These are phyloP conservation scores for Nothophoma quercina DNA, from an alignment of 2,329 filamentous ascomycete genomes.

Conservation along the genomic window DNA sequence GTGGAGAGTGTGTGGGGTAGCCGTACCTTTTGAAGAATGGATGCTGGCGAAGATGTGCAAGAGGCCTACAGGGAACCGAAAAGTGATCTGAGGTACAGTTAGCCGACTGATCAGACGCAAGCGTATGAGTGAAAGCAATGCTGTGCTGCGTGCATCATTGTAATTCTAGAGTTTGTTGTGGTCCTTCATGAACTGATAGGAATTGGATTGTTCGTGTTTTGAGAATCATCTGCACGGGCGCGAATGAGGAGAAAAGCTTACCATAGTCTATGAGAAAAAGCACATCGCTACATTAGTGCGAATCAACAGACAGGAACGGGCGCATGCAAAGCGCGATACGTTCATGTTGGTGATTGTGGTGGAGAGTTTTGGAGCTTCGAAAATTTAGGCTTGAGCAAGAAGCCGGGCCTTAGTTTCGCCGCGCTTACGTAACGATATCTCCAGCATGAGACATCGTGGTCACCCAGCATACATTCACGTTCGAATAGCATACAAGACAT, in stretches of 20 bases:
- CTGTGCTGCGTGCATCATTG: conserved; percentile 56
- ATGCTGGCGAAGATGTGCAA: background rate
- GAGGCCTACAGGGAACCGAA: background rate
- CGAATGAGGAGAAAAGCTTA: conserved; percentile 22
- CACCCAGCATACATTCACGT: too few relatives aligned
- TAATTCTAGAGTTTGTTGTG: conserved; percentile 63
- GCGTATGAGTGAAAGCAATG: conserved; percentile 1
- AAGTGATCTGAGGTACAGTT: conserved; percentile 24
- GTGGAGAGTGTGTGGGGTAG: conserved; percentile 14
- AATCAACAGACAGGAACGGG: conserved; percentile 13
- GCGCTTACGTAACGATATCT: conserved; percentile 1
- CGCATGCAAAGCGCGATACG: conserved; percentile 25
- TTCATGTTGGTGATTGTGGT: conserved; percentile 21
- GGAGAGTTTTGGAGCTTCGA: conserved; percentile 27
- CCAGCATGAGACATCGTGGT: conserved; percentile 7
- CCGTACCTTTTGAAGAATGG: conserved; percentile 52
- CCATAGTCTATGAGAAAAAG: conserved; percentile 10
- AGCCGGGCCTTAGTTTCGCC: conserved; percentile 11
- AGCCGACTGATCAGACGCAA: conserved; percentile 19
- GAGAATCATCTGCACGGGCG: conserved; percentile 52
- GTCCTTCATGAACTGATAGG: conserved; percentile 64
- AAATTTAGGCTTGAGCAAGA: conserved; percentile 30
- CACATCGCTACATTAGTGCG: conserved; percentile 26
- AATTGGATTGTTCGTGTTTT: conserved; percentile 63
- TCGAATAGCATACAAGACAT: too few relatives aligned